Conservation (phyloP, 192 early-diverging fungal genomes). For the Podila epigama region DNA sequence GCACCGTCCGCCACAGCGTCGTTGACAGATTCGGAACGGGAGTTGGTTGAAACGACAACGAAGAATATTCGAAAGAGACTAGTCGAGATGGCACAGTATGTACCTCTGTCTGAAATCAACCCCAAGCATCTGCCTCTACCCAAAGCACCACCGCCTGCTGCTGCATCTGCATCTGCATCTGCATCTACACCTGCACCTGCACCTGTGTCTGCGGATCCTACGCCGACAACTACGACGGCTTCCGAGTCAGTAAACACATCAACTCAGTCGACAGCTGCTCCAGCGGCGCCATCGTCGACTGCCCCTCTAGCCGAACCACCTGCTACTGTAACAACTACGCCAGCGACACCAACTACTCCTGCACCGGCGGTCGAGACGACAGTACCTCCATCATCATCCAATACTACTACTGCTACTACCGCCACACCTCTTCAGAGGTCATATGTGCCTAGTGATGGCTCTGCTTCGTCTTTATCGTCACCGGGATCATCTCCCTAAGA, state of each 20-base stretch:
- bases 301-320: neutral
- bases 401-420: too few relatives aligned
- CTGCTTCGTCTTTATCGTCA: neutral
- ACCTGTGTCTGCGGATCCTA: neutral
- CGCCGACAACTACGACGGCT: neutral
- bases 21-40: slow-evolving; percentile 10
- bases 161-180: neutral
- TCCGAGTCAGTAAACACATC: neutral
- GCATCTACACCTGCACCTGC: neutral
- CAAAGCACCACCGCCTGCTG: neutral
- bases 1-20: neutral
- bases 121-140: slow-evolving; percentile 32
- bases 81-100: slow-evolving; percentile 35
- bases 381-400: neutral
- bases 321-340: neutral
- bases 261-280: neutral
- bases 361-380: neutral
- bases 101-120: slow-evolving; percentile 37
- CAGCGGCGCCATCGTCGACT: neutral
- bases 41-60: slow-evolving; percentile 2
- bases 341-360: neutral
- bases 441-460: neutral
- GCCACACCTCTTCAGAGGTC: too few relatives aligned
- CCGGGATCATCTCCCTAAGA: neutral
- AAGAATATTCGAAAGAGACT: slow-evolving; percentile 26